These are phyloP conservation scores for Cydonia oblonga DNA, from an alignment of 331 rosid species.

Conservation along the genomic window DNA sequence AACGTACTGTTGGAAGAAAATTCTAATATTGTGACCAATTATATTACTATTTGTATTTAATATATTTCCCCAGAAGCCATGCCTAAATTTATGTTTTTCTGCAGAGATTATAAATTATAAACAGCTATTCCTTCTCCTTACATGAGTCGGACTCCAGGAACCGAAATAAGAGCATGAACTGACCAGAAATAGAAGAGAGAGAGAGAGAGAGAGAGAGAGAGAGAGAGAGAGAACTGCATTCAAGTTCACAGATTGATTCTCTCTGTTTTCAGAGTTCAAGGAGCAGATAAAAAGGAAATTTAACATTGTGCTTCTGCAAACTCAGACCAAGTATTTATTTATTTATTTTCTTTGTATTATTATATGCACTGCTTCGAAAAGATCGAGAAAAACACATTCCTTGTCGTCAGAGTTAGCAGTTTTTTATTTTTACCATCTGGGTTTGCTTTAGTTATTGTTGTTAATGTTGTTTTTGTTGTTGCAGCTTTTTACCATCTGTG, in stretches of 20 bases:
- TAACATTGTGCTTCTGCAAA: not conserved
- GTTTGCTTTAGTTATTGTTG: not conserved
- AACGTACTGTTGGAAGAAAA: no score
- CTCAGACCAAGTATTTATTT: not conserved
- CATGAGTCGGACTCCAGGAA: not conserved
- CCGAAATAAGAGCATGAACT: no score
- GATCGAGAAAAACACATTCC: constrained; percentile 6
- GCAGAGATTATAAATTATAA: not conserved
- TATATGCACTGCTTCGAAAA: not conserved
- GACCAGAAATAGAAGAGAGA: not conserved
- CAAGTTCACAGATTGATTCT: not conserved
- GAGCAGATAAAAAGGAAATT: not conserved
- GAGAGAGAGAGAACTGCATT: not conserved
- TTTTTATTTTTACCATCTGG: not conserved
- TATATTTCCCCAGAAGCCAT: no score
- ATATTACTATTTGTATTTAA: no score
- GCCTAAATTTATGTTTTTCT: no score
- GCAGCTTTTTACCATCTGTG: constrained; percentile 9
- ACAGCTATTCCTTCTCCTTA: not conserved
- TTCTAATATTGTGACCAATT: no score
- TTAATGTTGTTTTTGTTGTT: not conserved
- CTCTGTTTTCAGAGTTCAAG: not conserved
- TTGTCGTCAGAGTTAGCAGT: constrained; percentile 3
- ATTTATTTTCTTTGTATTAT: not conserved
- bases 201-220: not conserved